Base-by-base conservation (phyloP, 495 filamentous ascomycete species). In the Tuber borchii region DNA sequence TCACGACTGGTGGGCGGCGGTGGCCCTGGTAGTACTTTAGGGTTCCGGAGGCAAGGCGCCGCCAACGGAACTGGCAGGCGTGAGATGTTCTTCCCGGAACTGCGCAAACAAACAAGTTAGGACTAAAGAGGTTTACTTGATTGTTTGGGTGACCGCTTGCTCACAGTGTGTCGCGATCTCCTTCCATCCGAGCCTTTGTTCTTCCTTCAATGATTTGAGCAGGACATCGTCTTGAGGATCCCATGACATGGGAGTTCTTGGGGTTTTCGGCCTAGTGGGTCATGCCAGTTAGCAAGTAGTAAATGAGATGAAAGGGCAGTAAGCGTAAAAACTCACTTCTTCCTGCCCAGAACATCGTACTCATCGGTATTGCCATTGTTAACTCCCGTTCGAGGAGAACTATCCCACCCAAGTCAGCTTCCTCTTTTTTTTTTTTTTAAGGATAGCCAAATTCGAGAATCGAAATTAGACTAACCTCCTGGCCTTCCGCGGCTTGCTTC, bases 1-100 rank as follows among this genome's bases (percentile, higher is more conserved):
- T 83, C 42, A 83, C 81, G 46, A 83, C 74, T 17, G 82, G 82
- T 37, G 82, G 82, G 44, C 82, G 79, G 75, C 82, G 81, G 73
- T 83, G 82, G 5, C 82, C 82, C 42, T 83, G 82, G 61, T 83
- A 83, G 75, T 83, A 83, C 71, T 83, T 83, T 72, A 83, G 72
- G 46, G 83, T 83, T 16, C 82, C 82, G 19, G 81, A 83, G 65
- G 81, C 81, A 74, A 83, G 82, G 44, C 82, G 81, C 37, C 82
- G 76, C 82, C 82, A 83, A 43, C 82, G 81, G 75, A 83, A 83
- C 74, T 83, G 82, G 56, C 82, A 83, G 31, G 82, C 82, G 71
- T 83, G 82, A 34, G 82, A 83, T 42, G 82, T 83, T 71, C 82
- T 79, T 12, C 81, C 81, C 34, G 73, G 76, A 70, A 83, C 81